Evolutionary conservation across 2,329 filamentous ascomycete genomes (phyloP).

Genomic region (Pseudogymnoascus sp.): DNA sequence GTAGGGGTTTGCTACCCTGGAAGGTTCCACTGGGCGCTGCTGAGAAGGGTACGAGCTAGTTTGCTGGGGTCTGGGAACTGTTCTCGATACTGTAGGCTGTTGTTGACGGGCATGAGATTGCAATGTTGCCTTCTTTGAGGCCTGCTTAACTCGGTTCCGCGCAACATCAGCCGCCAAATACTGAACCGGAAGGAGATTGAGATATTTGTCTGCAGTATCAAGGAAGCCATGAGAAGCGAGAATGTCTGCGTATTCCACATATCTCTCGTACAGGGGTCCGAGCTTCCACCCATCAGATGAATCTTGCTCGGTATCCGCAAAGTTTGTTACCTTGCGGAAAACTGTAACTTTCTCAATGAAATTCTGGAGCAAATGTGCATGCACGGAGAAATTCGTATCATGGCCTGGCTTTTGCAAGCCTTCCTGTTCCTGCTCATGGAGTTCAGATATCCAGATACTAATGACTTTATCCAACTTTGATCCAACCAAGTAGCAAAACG

Average conservation of each 20-base stretch:
- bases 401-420: slow-evolving; percentile 61
- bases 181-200: slow-evolving; percentile 73
- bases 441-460: slow-evolving; percentile 83
- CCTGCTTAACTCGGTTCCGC: slow-evolving; percentile 75
- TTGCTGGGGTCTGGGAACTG: slow-evolving; percentile 34
- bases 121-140: slow-evolving; percentile 57
- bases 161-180: slow-evolving; percentile 86
- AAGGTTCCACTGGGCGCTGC: slow-evolving; percentile 31
- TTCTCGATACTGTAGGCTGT: slow-evolving; percentile 31
- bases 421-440: slow-evolving; percentile 74
- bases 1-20: slow-evolving; percentile 32
- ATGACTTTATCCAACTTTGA: slow-evolving; percentile 98
- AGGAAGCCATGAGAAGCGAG: slow-evolving; percentile 85
- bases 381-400: slow-evolving; percentile 84
- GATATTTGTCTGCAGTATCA: slow-evolving; percentile 79
- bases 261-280: slow-evolving; percentile 81
- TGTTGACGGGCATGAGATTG: slow-evolving; percentile 32
- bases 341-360: slow-evolving; percentile 98
- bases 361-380: slow-evolving; percentile 78
- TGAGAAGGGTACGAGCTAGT: slow-evolving; percentile 41
- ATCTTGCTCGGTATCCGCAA: slow-evolving; percentile 68
- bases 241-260: slow-evolving; percentile 94
- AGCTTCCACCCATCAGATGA: slow-evolving; percentile 83
- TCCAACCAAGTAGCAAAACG: slow-evolving; percentile 92
- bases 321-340: slow-evolving; percentile 90